Evolutionary conservation across 106 monocot species (phyloP), one percentile per base, ranked within the genome.

Genomic region (Amphibolis antarctica): DNA sequence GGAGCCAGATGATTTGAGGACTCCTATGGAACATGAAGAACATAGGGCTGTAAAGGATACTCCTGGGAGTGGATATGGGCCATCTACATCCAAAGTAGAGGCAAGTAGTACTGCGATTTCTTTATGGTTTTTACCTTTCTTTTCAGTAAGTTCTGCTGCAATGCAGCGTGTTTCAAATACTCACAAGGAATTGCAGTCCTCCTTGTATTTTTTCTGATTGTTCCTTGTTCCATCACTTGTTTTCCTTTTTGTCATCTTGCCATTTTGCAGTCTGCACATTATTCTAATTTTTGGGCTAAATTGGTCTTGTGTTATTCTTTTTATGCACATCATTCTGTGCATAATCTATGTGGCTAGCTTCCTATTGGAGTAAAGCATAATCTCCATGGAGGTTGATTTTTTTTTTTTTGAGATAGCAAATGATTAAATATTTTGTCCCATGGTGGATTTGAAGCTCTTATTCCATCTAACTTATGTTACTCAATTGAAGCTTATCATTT

Each of bases 51-150:
- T 46, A 18, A 47, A 64, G 48, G 10, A 23, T 11, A 10, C 15
- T 27, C 15, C 46, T 47, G 26, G 17, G 36, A 22, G 42, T n/a
- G 20, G 14, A 19, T 36, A 22, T 17, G 21, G 18, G 21, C 10
- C 60, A 20, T 42, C 60, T n/a, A 60, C 31, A 60, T 60, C 60
- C 17, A 20, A 14, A n/a, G 60, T 42, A 43, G 60, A 60, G 60
- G 60, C 36, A 60, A 60, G 60, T 44, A 18, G 42, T 18, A 21
- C 42, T 60, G 18, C 0, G 4, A 42, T 60, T 9, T 58, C 5
- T 21, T 58, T 26, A 28, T 29, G 5, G 14, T n/a, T 28, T 28
- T 58, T 29, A 57, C 22, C 18, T 57, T 28, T 57, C 12, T 21
- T 9, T 18, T 15, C 14, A 15, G 17, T 29, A 29, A 12, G 17